A percentile compares a stretch with the other conserved stretches of the same genome.
phyloP scores from a whole-genome alignment of 2,329 filamentous ascomycete genomes.

The Aspergillus quadrilineatus region DNA sequence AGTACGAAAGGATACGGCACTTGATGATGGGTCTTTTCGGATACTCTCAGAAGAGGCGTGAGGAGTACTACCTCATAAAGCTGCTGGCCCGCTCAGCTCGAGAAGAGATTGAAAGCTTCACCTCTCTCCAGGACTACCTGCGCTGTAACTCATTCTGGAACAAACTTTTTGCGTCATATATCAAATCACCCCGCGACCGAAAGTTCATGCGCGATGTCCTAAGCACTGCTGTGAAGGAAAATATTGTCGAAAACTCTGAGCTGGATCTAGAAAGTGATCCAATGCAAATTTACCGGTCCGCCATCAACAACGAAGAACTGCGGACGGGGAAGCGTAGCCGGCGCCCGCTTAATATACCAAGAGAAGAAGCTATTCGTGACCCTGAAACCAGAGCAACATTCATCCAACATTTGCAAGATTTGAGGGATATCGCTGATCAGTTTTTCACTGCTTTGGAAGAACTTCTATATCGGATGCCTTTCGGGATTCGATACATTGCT shows the following conservation, averaged over 20 bases:
- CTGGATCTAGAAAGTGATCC: constrained; percentile 95
- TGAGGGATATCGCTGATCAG: constrained; percentile 91
- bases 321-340: constrained; percentile 81
- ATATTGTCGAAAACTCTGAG: constrained; percentile 86
- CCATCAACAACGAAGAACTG: constrained; percentile 96
- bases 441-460: constrained; percentile 82
- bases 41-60: constrained; percentile 92
- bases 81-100: constrained; percentile 77
- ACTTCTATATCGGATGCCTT: constrained; percentile 82
- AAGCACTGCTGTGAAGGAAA: constrained; percentile 80
- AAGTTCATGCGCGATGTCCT: constrained; percentile 88
- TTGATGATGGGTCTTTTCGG: constrained; percentile 96
- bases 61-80: constrained; percentile 95
- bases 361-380: constrained; percentile 93
- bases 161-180: constrained; percentile 81
- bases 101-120: constrained; percentile 77
- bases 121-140: constrained; percentile 76
- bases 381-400: constrained; percentile 89
- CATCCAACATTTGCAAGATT: constrained; percentile 88
- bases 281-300: constrained; percentile 91
- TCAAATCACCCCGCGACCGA: constrained; percentile 84
- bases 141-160: constrained; percentile 92
- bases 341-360: constrained; percentile 77
- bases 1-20: constrained; percentile 87
- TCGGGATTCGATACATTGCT: constrained; percentile 83